Conservation (phyloP, 2,329 filamentous ascomycete genomes). For the Aspergillus fischeri region DNA sequence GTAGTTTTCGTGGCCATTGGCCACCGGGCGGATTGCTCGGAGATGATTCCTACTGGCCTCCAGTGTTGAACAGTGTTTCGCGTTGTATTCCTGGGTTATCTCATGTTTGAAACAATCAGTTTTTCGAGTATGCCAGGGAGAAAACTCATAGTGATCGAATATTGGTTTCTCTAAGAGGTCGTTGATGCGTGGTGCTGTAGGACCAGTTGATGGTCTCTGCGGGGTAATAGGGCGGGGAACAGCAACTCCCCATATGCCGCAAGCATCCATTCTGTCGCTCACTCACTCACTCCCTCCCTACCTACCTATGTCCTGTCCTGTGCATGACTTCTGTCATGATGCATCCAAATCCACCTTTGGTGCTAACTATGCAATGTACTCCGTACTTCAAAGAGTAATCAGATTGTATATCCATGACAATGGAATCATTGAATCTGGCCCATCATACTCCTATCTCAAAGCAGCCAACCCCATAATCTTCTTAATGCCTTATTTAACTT, state of each 20-base stretch:
- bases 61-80: not conserved
- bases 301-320: too few relatives aligned
- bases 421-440: not conserved
- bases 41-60: slow-evolving; percentile 1
- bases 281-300: too few relatives aligned
- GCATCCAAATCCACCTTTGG: not conserved
- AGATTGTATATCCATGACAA: not conserved
- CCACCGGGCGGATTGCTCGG: not conserved
- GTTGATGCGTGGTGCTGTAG: not conserved
- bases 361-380: not conserved
- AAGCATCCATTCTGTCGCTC: not conserved
- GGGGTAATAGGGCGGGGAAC: not conserved
- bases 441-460: not conserved
- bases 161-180: not conserved
- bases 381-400: not conserved
- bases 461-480: not conserved
- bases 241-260: not conserved
- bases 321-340: not conserved
- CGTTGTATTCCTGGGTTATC: not conserved
- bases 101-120: not conserved
- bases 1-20: not conserved
- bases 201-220: not conserved
- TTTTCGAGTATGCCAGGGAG: not conserved
- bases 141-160: not conserved
- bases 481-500: not conserved